phyloP scores from a whole-genome alignment of 2,329 filamentous ascomycete genomes.

The Zymoseptoria tritici region DNA sequence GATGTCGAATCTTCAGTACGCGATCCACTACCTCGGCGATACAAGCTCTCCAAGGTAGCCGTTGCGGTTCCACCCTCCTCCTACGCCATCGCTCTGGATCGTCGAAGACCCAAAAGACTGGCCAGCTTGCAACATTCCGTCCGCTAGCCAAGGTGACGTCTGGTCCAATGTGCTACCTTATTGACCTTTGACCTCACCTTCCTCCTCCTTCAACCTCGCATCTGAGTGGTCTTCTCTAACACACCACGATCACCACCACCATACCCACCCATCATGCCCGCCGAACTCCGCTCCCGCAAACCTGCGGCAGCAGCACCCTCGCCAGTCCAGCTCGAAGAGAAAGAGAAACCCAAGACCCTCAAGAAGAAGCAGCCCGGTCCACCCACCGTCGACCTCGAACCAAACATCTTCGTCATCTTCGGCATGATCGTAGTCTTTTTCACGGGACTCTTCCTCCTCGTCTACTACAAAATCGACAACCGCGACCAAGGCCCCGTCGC shows the following conservation, averaged over 20 bases:
- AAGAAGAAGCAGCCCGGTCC: conserved; percentile 6
- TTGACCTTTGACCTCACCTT: background rate
- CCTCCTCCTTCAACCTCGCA: background rate
- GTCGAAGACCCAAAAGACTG: background rate
- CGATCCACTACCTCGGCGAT: background rate
- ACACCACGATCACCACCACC: background rate
- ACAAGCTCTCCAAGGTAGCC: background rate
- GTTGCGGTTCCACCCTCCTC: background rate
- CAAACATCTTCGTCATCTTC: conserved; percentile 14
- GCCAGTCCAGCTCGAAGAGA: background rate
- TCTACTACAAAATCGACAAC: conserved; percentile 21
- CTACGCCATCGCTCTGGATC: background rate
- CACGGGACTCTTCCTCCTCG: background rate
- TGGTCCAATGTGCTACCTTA: background rate
- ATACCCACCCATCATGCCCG: conserved; percentile 5
- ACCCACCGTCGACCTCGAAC: conserved; percentile 12
- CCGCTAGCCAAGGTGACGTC: background rate
- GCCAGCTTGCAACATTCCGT: background rate
- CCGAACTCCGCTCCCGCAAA: conserved; percentile 14
- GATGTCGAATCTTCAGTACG: background rate
- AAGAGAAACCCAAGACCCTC: conserved; percentile 1
- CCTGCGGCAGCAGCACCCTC: conserved; percentile 2
- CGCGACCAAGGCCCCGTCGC: conserved; percentile 14
- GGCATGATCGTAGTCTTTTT: conserved; percentile 8
- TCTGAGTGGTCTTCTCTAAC: background rate